These are phyloP conservation scores for Beta lomatogona DNA, from an alignment of 179 eudicot genomes.

Conservation along the genomic window DNA sequence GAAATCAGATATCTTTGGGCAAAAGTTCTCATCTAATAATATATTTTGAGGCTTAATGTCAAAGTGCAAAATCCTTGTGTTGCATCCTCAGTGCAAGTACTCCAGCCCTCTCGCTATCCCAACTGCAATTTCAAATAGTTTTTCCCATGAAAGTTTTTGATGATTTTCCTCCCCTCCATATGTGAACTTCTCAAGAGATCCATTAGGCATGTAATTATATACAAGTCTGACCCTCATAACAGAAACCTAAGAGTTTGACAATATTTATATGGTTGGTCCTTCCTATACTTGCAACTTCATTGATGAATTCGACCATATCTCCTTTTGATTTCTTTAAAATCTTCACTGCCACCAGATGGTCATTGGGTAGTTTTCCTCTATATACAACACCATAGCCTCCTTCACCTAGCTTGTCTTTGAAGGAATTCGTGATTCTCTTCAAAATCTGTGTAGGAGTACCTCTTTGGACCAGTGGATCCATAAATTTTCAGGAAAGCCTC, in stretches of 20 bases:
- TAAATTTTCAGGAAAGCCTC: conserved; percentile 31
- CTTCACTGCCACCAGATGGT: conserved; percentile 27
- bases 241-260: conserved; percentile 35
- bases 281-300: conserved; percentile 33
- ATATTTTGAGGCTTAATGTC: conserved; percentile 48
- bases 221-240: conserved; percentile 30
- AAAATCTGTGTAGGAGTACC: conserved; percentile 27
- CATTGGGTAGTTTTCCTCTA: conserved; percentile 17
- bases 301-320: conserved; percentile 29
- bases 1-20: conserved; percentile 45
- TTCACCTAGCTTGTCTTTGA: conserved; percentile 35
- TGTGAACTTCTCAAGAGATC: conserved; percentile 38
- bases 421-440: conserved; percentile 34
- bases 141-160: conserved; percentile 18
- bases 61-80: conserved; percentile 34
- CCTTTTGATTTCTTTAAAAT: conserved; percentile 32
- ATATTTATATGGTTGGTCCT: conserved; percentile 33
- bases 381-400: conserved; percentile 38
- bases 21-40: conserved; percentile 34
- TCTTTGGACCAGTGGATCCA: conserved; percentile 27
- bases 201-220: conserved; percentile 34
- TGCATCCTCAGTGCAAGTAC: conserved; percentile 38
- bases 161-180: background rate
- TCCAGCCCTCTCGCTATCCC: conserved; percentile 37
- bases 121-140: conserved; percentile 30